A percentile compares a stretch with the other conserved stretches of the same genome.
Conservation (phyloP, 139 green algal genomes). For the Coccomyxa sp. region DNA sequence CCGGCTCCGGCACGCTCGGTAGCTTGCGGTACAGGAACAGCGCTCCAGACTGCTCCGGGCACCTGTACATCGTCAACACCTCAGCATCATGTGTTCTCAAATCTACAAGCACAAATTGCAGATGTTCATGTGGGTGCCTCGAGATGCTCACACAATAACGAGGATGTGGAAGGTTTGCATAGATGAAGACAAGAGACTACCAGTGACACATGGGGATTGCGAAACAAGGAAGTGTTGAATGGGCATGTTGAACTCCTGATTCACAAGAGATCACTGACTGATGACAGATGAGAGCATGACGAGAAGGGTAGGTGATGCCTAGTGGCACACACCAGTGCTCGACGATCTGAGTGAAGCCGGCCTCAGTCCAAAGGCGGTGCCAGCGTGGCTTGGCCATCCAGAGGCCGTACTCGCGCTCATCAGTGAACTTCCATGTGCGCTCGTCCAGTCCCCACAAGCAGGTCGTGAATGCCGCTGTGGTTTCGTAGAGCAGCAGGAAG, state of each 20-base stretch:
- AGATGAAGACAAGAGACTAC: too few species aligned
- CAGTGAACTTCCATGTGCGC: background rate
- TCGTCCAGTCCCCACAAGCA: conserved; percentile 2
- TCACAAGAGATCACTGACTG: too few species aligned
- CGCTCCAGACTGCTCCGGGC: background rate
- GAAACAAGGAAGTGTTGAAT: too few species aligned
- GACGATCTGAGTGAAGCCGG: background rate
- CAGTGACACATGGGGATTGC: too few species aligned
- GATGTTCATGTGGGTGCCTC: too few species aligned
- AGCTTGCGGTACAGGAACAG: conserved; percentile 5
- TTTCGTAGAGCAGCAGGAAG: background rate
- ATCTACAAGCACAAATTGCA: too few species aligned
- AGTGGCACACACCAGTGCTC: background rate
- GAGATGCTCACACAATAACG: too few species aligned
- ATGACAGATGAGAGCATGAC: too few species aligned
- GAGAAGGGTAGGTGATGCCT: too few species aligned
- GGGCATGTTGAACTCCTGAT: too few species aligned
- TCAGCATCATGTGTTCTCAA: too few species aligned
- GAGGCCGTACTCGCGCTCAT: conserved; percentile 1
- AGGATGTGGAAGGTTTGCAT: too few species aligned
- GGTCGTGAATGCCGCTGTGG: background rate
- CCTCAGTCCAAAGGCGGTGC: background rate
- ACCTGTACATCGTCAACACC: background rate
- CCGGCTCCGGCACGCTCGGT: background rate
- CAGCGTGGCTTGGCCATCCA: background rate